A percentile compares a stretch with the other conserved stretches of the same genome.
phyloP scores from a whole-genome alignment of 2,329 filamentous ascomycete species.

The Cryphonectria parasitica region DNA sequence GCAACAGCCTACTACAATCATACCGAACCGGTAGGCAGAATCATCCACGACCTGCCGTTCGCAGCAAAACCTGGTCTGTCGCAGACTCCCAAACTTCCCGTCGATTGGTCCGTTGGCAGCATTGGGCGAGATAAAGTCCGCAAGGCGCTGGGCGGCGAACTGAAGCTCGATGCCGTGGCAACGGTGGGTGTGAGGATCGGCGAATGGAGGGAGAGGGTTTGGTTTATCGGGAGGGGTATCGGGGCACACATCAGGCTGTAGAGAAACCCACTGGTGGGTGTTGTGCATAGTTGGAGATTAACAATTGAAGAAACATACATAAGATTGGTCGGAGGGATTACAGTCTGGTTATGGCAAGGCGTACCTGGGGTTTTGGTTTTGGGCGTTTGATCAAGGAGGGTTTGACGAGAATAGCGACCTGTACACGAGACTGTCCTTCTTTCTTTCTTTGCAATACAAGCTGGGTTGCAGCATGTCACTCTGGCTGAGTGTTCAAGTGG shows the following conservation, averaged over 20 bases:
- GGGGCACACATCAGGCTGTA: conserved; percentile 64
- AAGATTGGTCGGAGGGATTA: neutral
- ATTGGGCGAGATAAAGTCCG: conserved; percentile 76
- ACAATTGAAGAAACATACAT: neutral
- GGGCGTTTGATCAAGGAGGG: conserved; percentile 1
- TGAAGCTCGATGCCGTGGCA: conserved; percentile 80
- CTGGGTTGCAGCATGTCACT: neutral
- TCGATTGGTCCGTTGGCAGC: conserved; percentile 75
- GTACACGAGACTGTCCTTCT: neutral
- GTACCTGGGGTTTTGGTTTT: neutral
- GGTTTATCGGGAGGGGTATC: conserved; percentile 72
- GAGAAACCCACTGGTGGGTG: neutral
- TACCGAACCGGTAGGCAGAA: conserved; percentile 75
- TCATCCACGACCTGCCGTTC: conserved; percentile 75
- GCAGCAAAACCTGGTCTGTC: conserved; percentile 75
- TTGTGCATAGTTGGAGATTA: conserved; percentile 4
- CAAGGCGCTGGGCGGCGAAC: conserved; percentile 76
- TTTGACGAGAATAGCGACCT: neutral
- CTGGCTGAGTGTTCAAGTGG: neutral
- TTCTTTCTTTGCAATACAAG: neutral
- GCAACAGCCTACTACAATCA: conserved; percentile 86
- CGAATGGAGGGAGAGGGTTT: conserved; percentile 72
- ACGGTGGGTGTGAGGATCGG: conserved; percentile 75
- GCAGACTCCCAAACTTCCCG: conserved; percentile 76
- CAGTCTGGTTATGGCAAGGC: neutral